phyloP scores from a whole-genome alignment of 1,284 basidiomycete genomes.

The Pseudozyma hubeiensis region DNA sequence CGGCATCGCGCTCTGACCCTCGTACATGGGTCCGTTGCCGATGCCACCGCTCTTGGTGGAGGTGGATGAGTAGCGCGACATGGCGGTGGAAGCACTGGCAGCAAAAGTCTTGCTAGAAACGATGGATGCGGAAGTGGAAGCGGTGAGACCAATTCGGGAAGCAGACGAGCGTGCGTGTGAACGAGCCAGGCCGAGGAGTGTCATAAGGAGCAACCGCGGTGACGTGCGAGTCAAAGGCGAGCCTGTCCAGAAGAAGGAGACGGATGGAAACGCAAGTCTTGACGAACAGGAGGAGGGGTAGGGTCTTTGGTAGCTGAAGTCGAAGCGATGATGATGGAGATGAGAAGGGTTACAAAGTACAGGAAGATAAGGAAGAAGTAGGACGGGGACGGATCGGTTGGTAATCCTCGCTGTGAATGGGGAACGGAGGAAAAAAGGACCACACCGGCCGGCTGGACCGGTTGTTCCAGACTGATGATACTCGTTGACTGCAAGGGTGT shows the following conservation, averaged over 20 bases:
- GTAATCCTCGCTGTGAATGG: neutral
- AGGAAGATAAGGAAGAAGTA: no score
- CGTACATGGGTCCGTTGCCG: conserved; percentile 53
- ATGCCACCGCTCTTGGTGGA: conserved; percentile 41
- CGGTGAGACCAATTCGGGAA: conserved; percentile 22
- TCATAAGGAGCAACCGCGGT: conserved; percentile 30
- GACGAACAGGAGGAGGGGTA: no score
- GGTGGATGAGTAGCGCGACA: conserved; percentile 44
- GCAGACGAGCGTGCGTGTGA: conserved; percentile 47
- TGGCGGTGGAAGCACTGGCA: conserved; percentile 14
- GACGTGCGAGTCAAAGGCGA: neutral
- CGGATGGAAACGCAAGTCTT: neutral
- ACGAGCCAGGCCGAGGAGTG: conserved; percentile 42
- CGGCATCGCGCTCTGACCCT: conserved; percentile 63
- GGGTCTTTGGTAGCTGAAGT: no score
- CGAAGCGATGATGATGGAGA: neutral
- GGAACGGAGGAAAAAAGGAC: neutral
- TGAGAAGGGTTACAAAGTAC: neutral
- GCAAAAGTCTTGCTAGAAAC: conserved; percentile 8
- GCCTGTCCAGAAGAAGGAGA: neutral
- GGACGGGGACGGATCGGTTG: no score
- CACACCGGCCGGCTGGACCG: neutral
- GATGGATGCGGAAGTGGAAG: conserved; percentile 4
- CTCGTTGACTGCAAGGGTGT: no score
- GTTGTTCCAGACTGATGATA: neutral